Base-by-base conservation (phyloP, 179 eudicot species). In the Patellifolia procumbens region DNA sequence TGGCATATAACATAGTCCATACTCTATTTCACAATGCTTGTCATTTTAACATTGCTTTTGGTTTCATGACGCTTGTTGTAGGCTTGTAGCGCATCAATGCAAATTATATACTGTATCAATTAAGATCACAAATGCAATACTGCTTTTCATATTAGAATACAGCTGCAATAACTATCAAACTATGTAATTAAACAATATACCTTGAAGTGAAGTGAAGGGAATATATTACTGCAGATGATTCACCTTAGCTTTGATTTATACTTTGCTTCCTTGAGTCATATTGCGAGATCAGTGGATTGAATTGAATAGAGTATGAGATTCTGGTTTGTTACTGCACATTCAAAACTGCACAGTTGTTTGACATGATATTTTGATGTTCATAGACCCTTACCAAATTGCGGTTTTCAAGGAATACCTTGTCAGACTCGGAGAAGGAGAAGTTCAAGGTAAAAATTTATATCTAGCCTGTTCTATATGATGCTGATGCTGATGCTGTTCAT, bases 331-430 rank as follows among this genome's bases (percentile, higher is more conserved):
- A n/a, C n/a, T 22, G 11, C n/a, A 70, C 20, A 52, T 69, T 48
- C 26, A 29, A n/a, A 15, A 24, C 37, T 68, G 6, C 28, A 64
- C 34, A 56, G 43, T 24, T 75, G 22, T 46, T 67, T 73, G 70
- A 84, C 60, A 66, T 49, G 32, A 71, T 48, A 24, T 32, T 55
- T 42, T 76, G 31, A 61, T 63, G 68, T 63, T 76, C 22, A 62
- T 91, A 94, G 98, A 94, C 95, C 55, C 90, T 94, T 28, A 94
- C 97, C 70, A 94, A 94, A 82, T 87, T 94, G 83, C 84, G 98
- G 52, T 92, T 94, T 80, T 87, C 97, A 56, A 90, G 98, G 83
- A 91, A 85, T 80, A 78, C 78, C 77, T 80, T 94, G 35, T 86
- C 91, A 62, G 87, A 85, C 46, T 77, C 79, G 29, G 93, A 94